Conservation (phyloP, 108 stramenopile species). For the Seminavis robusta region DNA sequence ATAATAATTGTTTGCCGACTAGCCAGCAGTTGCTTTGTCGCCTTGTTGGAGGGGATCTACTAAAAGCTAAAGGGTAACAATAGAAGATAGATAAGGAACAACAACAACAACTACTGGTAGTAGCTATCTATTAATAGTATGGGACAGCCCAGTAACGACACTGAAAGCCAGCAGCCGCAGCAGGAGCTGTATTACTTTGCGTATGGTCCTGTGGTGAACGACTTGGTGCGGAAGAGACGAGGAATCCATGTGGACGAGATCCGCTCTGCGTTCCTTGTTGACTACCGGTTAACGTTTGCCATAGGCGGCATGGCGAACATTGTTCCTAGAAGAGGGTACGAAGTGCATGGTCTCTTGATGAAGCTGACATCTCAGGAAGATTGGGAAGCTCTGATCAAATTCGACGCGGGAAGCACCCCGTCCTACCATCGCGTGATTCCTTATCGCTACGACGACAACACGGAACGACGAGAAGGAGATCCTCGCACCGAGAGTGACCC, state of each 20-base stretch:
- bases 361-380: slow-evolving; percentile 10
- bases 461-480: background rate
- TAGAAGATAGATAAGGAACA: too few relatives aligned
- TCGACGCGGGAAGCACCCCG: too few relatives aligned
- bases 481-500: background rate
- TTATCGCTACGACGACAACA: slow-evolving; percentile 5
- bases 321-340: slow-evolving; percentile 16
- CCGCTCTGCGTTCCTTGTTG: slow-evolving; percentile 16
- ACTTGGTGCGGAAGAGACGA: slow-evolving; percentile 15
- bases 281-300: slow-evolving; percentile 20
- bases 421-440: too few relatives aligned
- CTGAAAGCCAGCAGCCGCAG: too few relatives aligned
- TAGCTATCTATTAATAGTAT: too few relatives aligned
- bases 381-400: slow-evolving; percentile 9
- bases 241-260: background rate
- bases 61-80: too few relatives aligned
- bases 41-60: too few relatives aligned
- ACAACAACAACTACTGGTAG: too few relatives aligned
- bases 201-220: slow-evolving; percentile 29
- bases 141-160: too few relatives aligned
- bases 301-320: slow-evolving; percentile 21
- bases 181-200: slow-evolving; percentile 32
- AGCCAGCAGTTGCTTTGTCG: too few relatives aligned
- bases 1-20: too few relatives aligned
- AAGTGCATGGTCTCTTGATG: slow-evolving; percentile 28